phyloP scores from a whole-genome alignment of 176 grass and related monocot species.

The Ampelocalamus luodianensis region DNA sequence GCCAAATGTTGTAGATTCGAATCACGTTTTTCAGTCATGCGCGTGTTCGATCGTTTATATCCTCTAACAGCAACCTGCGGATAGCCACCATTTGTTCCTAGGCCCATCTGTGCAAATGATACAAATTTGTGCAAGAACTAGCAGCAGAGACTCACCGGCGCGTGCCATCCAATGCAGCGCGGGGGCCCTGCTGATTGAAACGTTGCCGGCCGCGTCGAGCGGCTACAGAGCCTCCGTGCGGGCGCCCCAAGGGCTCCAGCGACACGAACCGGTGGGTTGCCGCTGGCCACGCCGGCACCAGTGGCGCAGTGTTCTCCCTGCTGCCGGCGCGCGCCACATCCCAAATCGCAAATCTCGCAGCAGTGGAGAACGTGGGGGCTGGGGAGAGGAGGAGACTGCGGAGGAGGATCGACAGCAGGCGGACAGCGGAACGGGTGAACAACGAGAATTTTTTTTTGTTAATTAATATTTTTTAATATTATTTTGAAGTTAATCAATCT shows the following conservation, averaged over 20 bases:
- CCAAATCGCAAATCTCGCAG: neutral
- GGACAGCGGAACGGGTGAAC: neutral
- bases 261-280: neutral
- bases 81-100: neutral
- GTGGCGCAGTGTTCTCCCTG: neutral
- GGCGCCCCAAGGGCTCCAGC: neutral
- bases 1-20: neutral
- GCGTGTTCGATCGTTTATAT: neutral
- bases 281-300: neutral
- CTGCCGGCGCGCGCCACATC: neutral
- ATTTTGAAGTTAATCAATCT: no score
- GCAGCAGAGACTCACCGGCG: neutral
- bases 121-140: neutral
- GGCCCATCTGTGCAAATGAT: neutral
- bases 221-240: neutral
- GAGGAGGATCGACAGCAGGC: neutral
- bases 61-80: neutral
- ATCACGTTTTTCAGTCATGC: neutral
- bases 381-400: neutral
- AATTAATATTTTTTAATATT: no score
- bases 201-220: neutral
- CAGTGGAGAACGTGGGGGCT: neutral
- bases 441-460: no score
- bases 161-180: neutral
- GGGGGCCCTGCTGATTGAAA: neutral